A percentile compares a stretch with the other conserved stretches of the same genome.
Conservation (phyloP, 2,329 filamentous ascomycete species). For the Coniochaeta sp. region DNA sequence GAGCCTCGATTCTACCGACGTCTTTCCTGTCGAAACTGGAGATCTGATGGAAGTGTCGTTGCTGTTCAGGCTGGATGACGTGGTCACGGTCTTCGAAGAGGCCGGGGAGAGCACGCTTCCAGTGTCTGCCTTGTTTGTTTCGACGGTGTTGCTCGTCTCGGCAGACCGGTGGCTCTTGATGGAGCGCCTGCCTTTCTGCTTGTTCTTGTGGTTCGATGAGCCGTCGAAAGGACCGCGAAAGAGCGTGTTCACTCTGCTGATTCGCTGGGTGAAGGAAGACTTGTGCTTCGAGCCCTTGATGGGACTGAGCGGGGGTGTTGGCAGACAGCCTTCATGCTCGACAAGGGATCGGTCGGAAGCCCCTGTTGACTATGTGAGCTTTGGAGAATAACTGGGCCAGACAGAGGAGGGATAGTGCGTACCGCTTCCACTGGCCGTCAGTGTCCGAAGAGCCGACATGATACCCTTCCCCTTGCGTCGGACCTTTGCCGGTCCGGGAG, state of each 20-base stretch:
- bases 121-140: too few species aligned
- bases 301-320: neutral
- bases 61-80: slow-evolving; percentile 15
- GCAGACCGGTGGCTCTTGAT: neutral
- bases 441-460: slow-evolving; percentile 31
- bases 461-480: slow-evolving; percentile 33
- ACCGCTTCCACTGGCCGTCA: slow-evolving; percentile 29
- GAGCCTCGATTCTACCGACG: slow-evolving; percentile 34
- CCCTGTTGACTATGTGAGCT: slow-evolving; percentile 3
- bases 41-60: slow-evolving; percentile 12
- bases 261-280: neutral
- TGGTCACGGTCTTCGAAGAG: neutral
- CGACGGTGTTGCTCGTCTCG: neutral
- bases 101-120: neutral
- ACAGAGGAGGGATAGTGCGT: neutral
- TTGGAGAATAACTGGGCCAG: too few species aligned
- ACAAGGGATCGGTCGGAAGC: neutral
- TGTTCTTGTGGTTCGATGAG: neutral
- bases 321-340: neutral
- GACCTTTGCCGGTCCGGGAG: slow-evolving; percentile 21
- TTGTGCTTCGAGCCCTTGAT: neutral
- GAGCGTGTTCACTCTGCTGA: slow-evolving; percentile 1
- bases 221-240: slow-evolving; percentile 1
- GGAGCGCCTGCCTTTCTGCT: neutral
- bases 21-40: slow-evolving; percentile 26